Base-by-base conservation (phyloP, 352 stramenopile genomes). In the Pythium dissotocum region DNA sequence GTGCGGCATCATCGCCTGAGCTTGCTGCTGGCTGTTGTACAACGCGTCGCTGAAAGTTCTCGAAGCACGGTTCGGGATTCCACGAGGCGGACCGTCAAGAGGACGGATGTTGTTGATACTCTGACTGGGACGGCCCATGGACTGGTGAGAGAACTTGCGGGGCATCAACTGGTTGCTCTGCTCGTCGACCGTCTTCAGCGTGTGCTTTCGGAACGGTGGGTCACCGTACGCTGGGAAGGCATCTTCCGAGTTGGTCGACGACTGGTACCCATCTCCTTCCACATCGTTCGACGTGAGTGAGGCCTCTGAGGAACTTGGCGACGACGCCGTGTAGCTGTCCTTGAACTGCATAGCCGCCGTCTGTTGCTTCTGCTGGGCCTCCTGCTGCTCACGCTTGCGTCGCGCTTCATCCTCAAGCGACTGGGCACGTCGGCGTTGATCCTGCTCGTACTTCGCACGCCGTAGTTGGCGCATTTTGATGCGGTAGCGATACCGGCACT, bases 211-310 rank as follows among this genome's bases (percentile, higher is more conserved):
- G 69, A 79, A 77, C 64, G 61, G 60, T 14, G 67, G 77, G 46
- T 88, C 76, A 13, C 79, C 83, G 61, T 83, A 87, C 12, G 57
- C 30, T 16, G 80, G 61, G 67, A 83, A 88, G 8, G 78, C 65
- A 58, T 92, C 82, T n/a, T 90, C 82, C 46, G 82, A 91, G 57
- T 87, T 83, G 13, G 77, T 77, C 13, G 84, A 89, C 32, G 86
- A 90, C 6, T 75, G 73, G 60, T 85, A 76, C 14, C 65, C 83
- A 69, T 92, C 86, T 28, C 65, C 83, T 72, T 92, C 86, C 18
- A 91, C 80, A 54, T 93, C 86, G 58, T 94, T 88, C 9, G 83
- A 92, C 0, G 78, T 83, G 52, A 91, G 52, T 0, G 83, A 91
- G 7, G 76, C 63, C 28, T 85, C 75, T 2, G 77, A 85, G 14